phyloP scores from a whole-genome alignment of 352 stramenopile species.

The Phytophthora tubulina region DNA sequence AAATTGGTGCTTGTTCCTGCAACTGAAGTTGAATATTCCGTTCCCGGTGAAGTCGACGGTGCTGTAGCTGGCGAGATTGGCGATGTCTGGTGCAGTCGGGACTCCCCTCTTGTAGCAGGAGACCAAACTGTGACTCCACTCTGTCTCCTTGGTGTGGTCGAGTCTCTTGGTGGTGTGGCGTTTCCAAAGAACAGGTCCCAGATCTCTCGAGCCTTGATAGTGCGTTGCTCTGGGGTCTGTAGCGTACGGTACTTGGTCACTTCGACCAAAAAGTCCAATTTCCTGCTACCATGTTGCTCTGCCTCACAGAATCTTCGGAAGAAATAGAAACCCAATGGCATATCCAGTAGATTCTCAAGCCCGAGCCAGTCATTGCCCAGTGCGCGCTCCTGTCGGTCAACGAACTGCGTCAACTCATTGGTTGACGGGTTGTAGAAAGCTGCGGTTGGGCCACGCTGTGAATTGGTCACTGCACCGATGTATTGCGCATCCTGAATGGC shows the following conservation, averaged over 20 bases:
- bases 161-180: neutral
- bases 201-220: conserved; percentile 63
- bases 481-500: conserved; percentile 92
- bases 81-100: conserved; percentile 25
- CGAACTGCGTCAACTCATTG: conserved; percentile 72
- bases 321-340: conserved; percentile 87
- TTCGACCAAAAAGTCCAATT: conserved; percentile 78
- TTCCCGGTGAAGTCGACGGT: conserved; percentile 31
- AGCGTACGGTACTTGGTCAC: conserved; percentile 77
- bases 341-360: conserved; percentile 78
- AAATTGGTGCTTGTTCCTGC: conserved; percentile 9
- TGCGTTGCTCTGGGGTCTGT: conserved; percentile 53
- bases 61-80: conserved; percentile 38
- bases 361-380: conserved; percentile 66
- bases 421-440: conserved; percentile 79
- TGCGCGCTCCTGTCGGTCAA: conserved; percentile 63
- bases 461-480: conserved; percentile 85
- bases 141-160: conserved; percentile 2
- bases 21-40: conserved; percentile 32
- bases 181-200: conserved; percentile 63
- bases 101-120: conserved; percentile 9
- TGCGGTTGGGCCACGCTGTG: conserved; percentile 69
- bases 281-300: conserved; percentile 69
- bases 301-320: conserved; percentile 78
- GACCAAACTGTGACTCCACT: conserved; percentile 37